Evolutionary conservation across 164 flowering plant species (phyloP), one percentile per base, ranked within the genome.

Genomic region (Aristolochia fimbriata): DNA sequence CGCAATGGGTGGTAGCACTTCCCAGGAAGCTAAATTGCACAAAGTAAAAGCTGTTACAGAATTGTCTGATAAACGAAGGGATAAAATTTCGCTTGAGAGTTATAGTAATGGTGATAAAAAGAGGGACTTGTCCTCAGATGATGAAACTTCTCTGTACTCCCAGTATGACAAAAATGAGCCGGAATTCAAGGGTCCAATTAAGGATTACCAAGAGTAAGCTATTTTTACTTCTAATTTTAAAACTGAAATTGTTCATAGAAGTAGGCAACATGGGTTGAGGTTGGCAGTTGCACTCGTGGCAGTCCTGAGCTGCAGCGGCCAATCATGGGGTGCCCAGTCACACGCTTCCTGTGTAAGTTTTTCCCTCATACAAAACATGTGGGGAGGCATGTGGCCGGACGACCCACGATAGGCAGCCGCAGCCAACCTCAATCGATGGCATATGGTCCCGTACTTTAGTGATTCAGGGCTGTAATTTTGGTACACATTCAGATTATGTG

Each of bases 101-200:
- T 65, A 62, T 54, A 64, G 69, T 14, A 68, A 68, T 54, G 74
- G 70, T 50, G 70, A 41, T 54, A 79, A 78, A 63, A 83, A 62
- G 70, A 78, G 76, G 70, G 86, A 73, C 46, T 79, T 83, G 54
- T 86, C 84, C 68, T 81, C 91, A 11, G 91, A 85, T 64, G 96
- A 88, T 52, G 86, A 74, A 48, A 73, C 68, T 64, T 77, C 65
- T 66, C 70, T 85, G 19, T 94, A 80, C 68, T 73, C 78, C 13
- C 88, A 87, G 77, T 94, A 84, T 76, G 97, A 87, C 51, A 94
- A 88, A 78, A 84, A 85, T 61, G 78, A 75, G 55, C 96, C 99
- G 37, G 96, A 91, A 60, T 79, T 87, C 48, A 94, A 78, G 70
- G 97, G 87, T 47, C 82, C 91, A 64, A 87, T 94, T 68, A 79